Percentiles rank a stretch among this genome's conserved stretches.
These are phyloP conservation scores for Phyllosticta citriasiana DNA, from an alignment of 2,329 filamentous ascomycete species.

Conservation along the genomic window DNA sequence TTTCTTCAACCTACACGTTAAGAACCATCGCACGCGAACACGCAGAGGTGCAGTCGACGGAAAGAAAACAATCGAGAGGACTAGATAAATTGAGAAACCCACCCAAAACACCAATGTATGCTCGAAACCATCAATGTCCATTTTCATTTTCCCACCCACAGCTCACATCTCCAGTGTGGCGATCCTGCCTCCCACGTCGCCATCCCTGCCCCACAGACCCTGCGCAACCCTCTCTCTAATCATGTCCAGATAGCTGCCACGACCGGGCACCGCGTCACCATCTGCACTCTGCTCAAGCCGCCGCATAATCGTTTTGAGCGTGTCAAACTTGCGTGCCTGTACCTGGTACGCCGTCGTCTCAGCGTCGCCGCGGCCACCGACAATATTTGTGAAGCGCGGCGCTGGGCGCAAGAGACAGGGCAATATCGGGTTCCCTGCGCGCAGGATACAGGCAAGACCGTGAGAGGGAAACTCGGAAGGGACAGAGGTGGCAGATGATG, in stretches of 20 bases:
- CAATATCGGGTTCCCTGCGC: slow-evolving; percentile 41
- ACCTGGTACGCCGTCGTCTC: slow-evolving; percentile 49
- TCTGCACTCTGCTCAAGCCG: slow-evolving; percentile 28
- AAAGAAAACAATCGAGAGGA: background rate
- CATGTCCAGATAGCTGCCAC: slow-evolving; percentile 29
- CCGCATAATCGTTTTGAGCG: slow-evolving; percentile 39
- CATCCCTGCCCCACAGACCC: slow-evolving; percentile 32
- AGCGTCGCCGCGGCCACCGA: slow-evolving; percentile 46
- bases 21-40: background rate
- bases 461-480: slow-evolving; percentile 24
- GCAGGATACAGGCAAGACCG: slow-evolving; percentile 43
- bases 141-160: background rate
- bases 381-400: slow-evolving; percentile 47
- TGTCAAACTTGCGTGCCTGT: slow-evolving; percentile 48
- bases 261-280: slow-evolving; percentile 14
- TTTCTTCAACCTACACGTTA: background rate
- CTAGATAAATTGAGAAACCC: background rate
- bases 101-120: background rate
- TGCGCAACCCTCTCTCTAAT: slow-evolving; percentile 32
- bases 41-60: background rate
- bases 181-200: slow-evolving; percentile 34
- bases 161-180: slow-evolving; percentile 34
- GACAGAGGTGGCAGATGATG: slow-evolving; percentile 40
- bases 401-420: slow-evolving; percentile 49
- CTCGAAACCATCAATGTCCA: background rate